Percentiles rank a stretch among this genome's conserved stretches.
These are phyloP conservation scores for Penicillium fimorum DNA, from an alignment of 495 filamentous ascomycete species.

Conservation along the genomic window DNA sequence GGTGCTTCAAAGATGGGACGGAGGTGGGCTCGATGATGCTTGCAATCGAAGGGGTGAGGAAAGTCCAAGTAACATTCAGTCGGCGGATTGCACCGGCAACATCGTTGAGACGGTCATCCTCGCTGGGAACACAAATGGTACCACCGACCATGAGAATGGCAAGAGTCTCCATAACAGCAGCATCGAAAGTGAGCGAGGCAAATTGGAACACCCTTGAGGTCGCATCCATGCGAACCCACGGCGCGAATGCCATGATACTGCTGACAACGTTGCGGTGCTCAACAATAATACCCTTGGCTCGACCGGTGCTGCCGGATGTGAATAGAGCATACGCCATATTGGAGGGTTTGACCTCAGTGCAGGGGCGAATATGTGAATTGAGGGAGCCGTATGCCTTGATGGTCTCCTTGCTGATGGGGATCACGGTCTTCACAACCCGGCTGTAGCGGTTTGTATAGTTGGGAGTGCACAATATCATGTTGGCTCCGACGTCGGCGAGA, in stretches of 20 bases:
- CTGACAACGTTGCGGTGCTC: conserved; percentile 50
- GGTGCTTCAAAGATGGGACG: conserved; percentile 42
- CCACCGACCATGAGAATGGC: conserved; percentile 55
- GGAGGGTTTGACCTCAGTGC: conserved; percentile 17
- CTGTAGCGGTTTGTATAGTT: conserved; percentile 29
- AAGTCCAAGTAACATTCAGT: conserved; percentile 48
- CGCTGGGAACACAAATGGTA: conserved; percentile 60
- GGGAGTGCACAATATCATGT: conserved; percentile 42
- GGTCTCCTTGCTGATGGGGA: conserved; percentile 39
- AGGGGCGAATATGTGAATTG: conserved; percentile 4
- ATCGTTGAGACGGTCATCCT: conserved; percentile 54
- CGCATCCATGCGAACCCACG: conserved; percentile 33
- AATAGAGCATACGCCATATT: conserved; percentile 45
- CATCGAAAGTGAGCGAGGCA: conserved; percentile 56
- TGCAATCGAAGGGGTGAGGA: conserved; percentile 55
- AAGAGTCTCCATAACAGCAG: conserved; percentile 50
- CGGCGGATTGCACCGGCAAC: conserved; percentile 48
- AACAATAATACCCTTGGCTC: conserved; percentile 53
- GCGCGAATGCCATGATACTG: conserved; percentile 45
- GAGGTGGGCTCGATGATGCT: conserved; percentile 47
- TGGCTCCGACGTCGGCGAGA: conserved; percentile 37
- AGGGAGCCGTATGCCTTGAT: conserved; percentile 34
- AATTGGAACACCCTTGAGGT: conserved; percentile 52
- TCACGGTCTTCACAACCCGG: conserved; percentile 32
- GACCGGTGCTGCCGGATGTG: conserved; percentile 59